Evolutionary conservation across 2,329 filamentous ascomycete species (phyloP), one percentile per base, ranked within the genome.

Genomic region (Hypoxylon sp.): DNA sequence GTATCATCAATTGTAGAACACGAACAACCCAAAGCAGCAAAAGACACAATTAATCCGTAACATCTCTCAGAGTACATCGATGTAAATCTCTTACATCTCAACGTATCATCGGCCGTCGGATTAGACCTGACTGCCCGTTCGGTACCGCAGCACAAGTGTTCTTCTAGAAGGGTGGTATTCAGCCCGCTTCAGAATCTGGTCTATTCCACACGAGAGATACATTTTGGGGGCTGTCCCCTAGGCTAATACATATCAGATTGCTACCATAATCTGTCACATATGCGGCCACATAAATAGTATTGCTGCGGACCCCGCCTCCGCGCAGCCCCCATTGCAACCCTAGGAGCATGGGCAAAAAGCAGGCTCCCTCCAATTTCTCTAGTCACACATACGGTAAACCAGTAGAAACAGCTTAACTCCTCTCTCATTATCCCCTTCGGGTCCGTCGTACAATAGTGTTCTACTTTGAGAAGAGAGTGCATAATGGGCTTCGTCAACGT

Each of bases 251-350:
- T 20, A 42, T 10, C n/a, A 51, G 51, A 64, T 35, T 68, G 22
- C 68, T 60, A 70, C 67, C 20, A 22, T 42, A 37, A n/a, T 14
- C 35, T 66, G 60, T 50, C 31, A 42, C 10, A 5, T 53, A 31
- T 22, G 17, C 37, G 6, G 37, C 22, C n/a, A 22, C 31, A 48
- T 57, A 65, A 33, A 68, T 62, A 65, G 33, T 55, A 59, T 27
- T 61, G 61, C 54, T 68, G 61, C 68, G 31, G 42, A 60, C 68
- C 68, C 68, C 68, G 58, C 68, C 68, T 60, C 64, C 51, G 30
- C 60, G 56, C 64, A 70, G 64, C 44, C 60, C 40, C 27, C 61
- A 57, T 40, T 70, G 58, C 61, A 57, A 70, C 68, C 64, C 59
- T 30, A 56, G 30, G 6, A 8, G 53, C 49, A 61, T 58, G 31